Conservation (phyloP, 768 basidiomycete species). For the Gloeopeniophorella convolvens region DNA sequence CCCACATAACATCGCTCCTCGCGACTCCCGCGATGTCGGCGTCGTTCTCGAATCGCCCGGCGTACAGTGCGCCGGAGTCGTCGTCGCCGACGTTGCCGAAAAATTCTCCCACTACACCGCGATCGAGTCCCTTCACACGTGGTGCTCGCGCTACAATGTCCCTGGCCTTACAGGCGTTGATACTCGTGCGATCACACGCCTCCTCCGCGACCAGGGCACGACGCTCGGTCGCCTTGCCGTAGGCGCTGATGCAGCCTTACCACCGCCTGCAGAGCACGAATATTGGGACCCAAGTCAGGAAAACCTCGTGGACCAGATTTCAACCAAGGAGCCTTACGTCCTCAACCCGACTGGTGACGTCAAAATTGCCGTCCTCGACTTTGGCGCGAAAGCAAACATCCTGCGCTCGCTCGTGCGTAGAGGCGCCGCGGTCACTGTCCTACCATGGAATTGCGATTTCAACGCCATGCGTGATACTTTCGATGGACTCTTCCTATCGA, state of each 20-base stretch:
- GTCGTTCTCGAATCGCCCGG: constrained; percentile 83
- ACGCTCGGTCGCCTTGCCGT: constrained; percentile 89
- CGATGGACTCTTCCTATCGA: constrained; percentile 93
- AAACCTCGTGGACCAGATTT: constrained; percentile 92
- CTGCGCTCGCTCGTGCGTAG: constrained; percentile 87
- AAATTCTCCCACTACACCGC: constrained; percentile 93
- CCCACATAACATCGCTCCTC: constrained; percentile 68
- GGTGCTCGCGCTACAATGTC: constrained; percentile 86
- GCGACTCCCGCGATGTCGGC: constrained; percentile 72
- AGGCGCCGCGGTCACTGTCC: constrained; percentile 86
- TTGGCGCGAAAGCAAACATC: constrained; percentile 97
- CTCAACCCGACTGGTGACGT: constrained; percentile 85
- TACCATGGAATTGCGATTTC: constrained; percentile 98
- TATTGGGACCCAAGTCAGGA: constrained; percentile 92
- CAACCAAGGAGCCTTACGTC: constrained; percentile 76
- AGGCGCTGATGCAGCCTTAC: constrained; percentile 59
- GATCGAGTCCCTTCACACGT: constrained; percentile 85
- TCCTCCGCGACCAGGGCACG: constrained; percentile 94
- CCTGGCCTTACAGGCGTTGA: constrained; percentile 97
- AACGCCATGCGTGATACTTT: constrained; percentile 83
- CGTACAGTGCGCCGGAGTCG: constrained; percentile 87
- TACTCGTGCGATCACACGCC: constrained; percentile 90
- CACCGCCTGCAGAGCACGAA: constrained; percentile 56
- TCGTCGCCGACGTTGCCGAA: constrained; percentile 93
- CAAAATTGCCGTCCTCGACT: constrained; percentile 93